Evolutionary conservation across 1,284 basidiomycete genomes (phyloP).

Genomic region (Coniophora puteana): DNA sequence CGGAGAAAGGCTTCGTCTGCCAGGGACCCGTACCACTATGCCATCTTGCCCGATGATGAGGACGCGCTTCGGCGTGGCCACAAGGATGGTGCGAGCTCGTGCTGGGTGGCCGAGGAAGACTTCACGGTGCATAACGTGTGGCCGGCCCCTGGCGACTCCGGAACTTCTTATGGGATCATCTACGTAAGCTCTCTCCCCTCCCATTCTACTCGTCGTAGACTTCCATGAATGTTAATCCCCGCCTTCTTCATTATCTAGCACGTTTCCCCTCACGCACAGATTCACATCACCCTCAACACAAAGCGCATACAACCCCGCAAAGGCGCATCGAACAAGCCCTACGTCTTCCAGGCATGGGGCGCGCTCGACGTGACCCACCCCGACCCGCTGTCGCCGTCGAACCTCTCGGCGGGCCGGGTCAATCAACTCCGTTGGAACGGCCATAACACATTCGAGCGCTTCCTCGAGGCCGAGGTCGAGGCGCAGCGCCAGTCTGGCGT

Average conservation of each 20-base stretch:
- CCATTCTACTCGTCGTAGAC: neutral
- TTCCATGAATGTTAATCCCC: slow-evolving; percentile 6
- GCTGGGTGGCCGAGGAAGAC: slow-evolving; percentile 66
- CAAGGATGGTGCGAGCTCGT: slow-evolving; percentile 37
- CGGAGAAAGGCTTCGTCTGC: slow-evolving; percentile 52
- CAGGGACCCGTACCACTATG: slow-evolving; percentile 51
- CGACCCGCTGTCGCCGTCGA: slow-evolving; percentile 4
- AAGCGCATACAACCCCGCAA: slow-evolving; percentile 43
- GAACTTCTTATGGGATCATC: slow-evolving; percentile 49
- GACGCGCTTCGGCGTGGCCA: too few relatives aligned
- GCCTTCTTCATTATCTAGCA: slow-evolving; percentile 49
- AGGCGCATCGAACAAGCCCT: slow-evolving; percentile 55
- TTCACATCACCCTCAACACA: slow-evolving; percentile 61
- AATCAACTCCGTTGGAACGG: slow-evolving; percentile 26
- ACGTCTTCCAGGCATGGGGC: slow-evolving; percentile 53
- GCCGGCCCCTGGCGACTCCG: slow-evolving; percentile 43
- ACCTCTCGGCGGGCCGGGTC: slow-evolving; percentile 19
- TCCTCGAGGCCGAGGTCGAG: slow-evolving; percentile 22
- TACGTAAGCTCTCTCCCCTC: slow-evolving; percentile 48
- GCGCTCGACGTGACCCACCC: slow-evolving; percentile 25
- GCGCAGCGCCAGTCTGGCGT: slow-evolving; percentile 15
- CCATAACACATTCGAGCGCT: slow-evolving; percentile 23
- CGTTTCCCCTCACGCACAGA: slow-evolving; percentile 39
- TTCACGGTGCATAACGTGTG: slow-evolving; percentile 53
- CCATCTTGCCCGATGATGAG: slow-evolving; percentile 21